Evolutionary conservation across 257 asterid species (phyloP), one percentile per base, ranked within the genome.

Genomic region (Misopates orontium): DNA sequence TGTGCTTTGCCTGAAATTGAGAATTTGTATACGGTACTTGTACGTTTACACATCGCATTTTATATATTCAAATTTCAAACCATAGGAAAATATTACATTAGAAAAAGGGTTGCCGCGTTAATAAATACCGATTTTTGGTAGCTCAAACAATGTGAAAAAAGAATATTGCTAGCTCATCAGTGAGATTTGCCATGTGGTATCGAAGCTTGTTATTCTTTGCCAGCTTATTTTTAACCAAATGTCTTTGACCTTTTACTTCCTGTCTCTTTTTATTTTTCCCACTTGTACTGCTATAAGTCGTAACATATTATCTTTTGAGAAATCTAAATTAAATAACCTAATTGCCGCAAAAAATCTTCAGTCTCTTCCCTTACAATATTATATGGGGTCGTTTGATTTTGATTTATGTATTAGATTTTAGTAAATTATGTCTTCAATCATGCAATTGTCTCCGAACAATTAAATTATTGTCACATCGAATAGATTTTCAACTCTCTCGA

Each of bases 171-270:
- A 57, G 61, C 62, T 52, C 62, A 66, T 62, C 66, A 62, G 48
- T 77, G 74, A 75, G 80, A 63, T 74, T 72, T 60, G 72, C 42
- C 82, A 76, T 73, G 82, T 80, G 79, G 56, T 71, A 21, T 66
- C 23, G 39, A 67, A 75, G 63, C 65, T 55, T 72, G 40, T 24
- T 77, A 59, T 62, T 74, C 66, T 66, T 72, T 74, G 83, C 73
- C 80, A 77, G 75, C 79, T 72, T 66, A 25, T 28, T 45, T 47
- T 69, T 71, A 61, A 69, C 72, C 74, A 66, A 60, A 72, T 71
- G 13, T 58, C 74, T 56, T 66, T 73, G 77, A 76, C 77, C 67
- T 67, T 62, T 60, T 32, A 60, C 32, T 23, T 70, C 21, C 23
- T 60, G 23, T 20, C 19, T 60, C 16, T 47, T 16, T 49, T 64